Conservation (phyloP, 2,329 filamentous ascomycete genomes). For the Pestalotiopsis sp. region DNA sequence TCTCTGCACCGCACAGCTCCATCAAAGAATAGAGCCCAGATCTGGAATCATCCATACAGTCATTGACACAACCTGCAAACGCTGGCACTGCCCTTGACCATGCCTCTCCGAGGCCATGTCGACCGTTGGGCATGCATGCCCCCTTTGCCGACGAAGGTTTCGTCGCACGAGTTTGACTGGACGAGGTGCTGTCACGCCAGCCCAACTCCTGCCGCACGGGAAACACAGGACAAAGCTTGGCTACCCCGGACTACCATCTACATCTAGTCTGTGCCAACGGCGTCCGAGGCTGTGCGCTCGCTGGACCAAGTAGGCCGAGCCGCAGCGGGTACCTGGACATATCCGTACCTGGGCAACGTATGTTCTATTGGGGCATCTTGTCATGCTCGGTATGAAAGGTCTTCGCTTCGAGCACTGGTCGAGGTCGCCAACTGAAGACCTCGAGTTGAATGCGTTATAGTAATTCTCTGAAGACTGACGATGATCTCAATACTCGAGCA, state of each 20-base stretch:
- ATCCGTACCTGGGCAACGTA: background rate
- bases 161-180: background rate
- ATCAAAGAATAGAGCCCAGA: background rate
- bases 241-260: background rate
- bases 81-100: background rate
- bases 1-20: background rate
- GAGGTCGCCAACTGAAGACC: background rate
- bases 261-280: background rate
- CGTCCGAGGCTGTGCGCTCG: background rate
- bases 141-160: background rate
- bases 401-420: background rate
- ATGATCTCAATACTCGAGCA: background rate
- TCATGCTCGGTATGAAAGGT: background rate
- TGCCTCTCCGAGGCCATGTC: background rate
- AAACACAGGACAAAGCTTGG: slow-evolving; percentile 9
- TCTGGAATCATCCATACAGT: background rate
- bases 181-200: background rate
- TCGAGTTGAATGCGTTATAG: background rate
- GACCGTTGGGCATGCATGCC: background rate
- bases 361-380: background rate
- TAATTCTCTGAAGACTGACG: background rate
- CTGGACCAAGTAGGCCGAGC: background rate
- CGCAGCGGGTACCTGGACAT: background rate
- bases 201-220: background rate
- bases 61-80: background rate